Evolutionary conservation across 2,329 filamentous ascomycete genomes (phyloP).

Genomic region (Neopestalotiopsis sp.): DNA sequence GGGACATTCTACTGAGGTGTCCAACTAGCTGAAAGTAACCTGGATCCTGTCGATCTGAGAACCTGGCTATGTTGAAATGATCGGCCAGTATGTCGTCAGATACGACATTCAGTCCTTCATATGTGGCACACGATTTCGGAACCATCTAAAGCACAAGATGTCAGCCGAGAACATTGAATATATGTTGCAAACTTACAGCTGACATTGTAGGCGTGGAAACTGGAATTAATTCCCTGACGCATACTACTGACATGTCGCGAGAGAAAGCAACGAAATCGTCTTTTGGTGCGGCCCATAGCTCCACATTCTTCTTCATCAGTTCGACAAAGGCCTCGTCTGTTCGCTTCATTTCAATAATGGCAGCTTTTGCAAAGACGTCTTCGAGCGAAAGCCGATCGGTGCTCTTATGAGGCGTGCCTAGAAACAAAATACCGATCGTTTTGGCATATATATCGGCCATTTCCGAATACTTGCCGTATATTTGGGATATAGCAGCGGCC

Average conservation of each 20-base stretch:
- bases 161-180: not conserved
- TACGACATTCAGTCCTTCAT: conserved; percentile 20
- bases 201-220: not conserved
- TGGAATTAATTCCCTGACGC: conserved; percentile 12
- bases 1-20: conserved; percentile 16
- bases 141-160: not conserved
- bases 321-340: conserved; percentile 13
- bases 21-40: conserved; percentile 20
- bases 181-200: not conserved
- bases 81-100: conserved; percentile 18
- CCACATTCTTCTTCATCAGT: conserved; percentile 11
- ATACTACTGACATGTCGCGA: conserved; percentile 20
- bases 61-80: conserved; percentile 20
- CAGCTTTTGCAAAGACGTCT: conserved; percentile 14
- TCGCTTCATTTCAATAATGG: conserved; percentile 8
- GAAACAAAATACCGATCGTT: conserved; percentile 20
- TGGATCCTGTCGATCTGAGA: conserved; percentile 10
- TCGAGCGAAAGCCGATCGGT: conserved; percentile 13
- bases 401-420: conserved; percentile 20
- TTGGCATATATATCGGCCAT: conserved; percentile 19
- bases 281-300: conserved; percentile 16
- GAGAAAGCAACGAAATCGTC: conserved; percentile 18
- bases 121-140: conserved; percentile 14
- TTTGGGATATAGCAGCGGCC: conserved; percentile 18
- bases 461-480: conserved; percentile 20